These are phyloP conservation scores for Jaenimonas drosophilae DNA, from an alignment of 208 protist species.

Conservation along the genomic window DNA sequence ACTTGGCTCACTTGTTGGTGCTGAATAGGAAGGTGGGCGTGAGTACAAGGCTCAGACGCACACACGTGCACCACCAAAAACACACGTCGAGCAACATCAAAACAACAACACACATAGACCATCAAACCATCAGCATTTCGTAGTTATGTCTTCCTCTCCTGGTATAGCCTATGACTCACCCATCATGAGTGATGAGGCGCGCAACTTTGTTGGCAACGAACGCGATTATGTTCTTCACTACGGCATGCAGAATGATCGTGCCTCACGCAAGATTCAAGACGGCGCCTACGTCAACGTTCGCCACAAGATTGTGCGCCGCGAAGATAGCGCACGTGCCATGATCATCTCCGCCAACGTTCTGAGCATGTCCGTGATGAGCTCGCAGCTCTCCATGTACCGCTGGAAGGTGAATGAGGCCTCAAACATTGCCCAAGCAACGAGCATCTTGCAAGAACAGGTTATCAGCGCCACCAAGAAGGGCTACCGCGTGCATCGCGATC, in stretches of 20 bases:
- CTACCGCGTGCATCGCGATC: constrained; percentile 24
- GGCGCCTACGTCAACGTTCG: constrained; percentile 46
- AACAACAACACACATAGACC: background rate
- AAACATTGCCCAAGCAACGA: constrained; percentile 44
- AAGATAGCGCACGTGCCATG: constrained; percentile 33
- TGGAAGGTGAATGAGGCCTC: constrained; percentile 74
- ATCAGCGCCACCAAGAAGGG: constrained; percentile 20
- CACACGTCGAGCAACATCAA: background rate
- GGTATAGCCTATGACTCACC: background rate
- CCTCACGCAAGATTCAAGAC: constrained; percentile 22
- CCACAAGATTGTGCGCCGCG: constrained; percentile 38
- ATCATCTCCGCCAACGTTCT: constrained; percentile 74
- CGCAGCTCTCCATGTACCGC: constrained; percentile 75
- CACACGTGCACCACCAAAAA: background rate
- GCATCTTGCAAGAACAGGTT: constrained; percentile 42
- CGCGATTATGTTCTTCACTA: constrained; percentile 27
- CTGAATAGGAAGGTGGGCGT: background rate
- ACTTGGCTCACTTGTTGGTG: no score
- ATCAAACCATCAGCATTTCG: no score
- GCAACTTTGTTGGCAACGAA: constrained; percentile 7
- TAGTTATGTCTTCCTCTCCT: constrained; percentile 1
- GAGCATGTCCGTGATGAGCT: constrained; percentile 62
- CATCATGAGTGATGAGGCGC: constrained; percentile 3
- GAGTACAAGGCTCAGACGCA: background rate
- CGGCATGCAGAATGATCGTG: constrained; percentile 14